Evolutionary conservation across 1,284 basidiomycete genomes (phyloP).

Genomic region (Puccinia triticina): DNA sequence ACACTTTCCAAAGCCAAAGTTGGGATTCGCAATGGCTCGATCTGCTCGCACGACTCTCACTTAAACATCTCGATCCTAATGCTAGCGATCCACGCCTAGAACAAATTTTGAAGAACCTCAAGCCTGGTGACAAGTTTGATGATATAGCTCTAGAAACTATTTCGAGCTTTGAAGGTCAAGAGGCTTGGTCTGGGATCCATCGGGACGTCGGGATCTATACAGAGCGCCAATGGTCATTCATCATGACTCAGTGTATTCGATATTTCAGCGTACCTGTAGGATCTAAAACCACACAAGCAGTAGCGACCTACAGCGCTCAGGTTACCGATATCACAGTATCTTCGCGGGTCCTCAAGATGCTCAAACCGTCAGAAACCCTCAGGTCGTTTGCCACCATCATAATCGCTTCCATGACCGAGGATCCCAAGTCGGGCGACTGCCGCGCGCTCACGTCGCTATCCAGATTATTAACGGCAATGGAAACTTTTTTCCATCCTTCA

Average conservation of each 20-base stretch:
- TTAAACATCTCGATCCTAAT: slow-evolving; percentile 73
- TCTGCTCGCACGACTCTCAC: slow-evolving; percentile 73
- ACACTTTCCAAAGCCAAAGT: slow-evolving; percentile 66
- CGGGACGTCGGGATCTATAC: slow-evolving; percentile 86
- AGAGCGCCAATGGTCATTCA: slow-evolving; percentile 77
- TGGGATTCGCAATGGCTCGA: slow-evolving; percentile 81
- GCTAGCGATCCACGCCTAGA: slow-evolving; percentile 64
- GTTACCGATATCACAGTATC: slow-evolving; percentile 66
- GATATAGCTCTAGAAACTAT: slow-evolving; percentile 62
- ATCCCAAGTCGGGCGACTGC: slow-evolving; percentile 65
- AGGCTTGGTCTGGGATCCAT: slow-evolving; percentile 61
- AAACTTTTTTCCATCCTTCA: slow-evolving; percentile 84
- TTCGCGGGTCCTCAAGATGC: slow-evolving; percentile 73
- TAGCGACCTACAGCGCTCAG: slow-evolving; percentile 63
- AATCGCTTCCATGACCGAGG: slow-evolving; percentile 86
- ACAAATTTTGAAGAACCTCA: slow-evolving; percentile 61
- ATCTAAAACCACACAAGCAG: slow-evolving; percentile 66
- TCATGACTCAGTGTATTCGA: slow-evolving; percentile 83
- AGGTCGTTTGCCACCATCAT: slow-evolving; percentile 80
- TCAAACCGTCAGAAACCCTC: slow-evolving; percentile 74
- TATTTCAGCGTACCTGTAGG: slow-evolving; percentile 69
- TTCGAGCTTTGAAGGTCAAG: slow-evolving; percentile 48
- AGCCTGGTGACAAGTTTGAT: slow-evolving; percentile 29
- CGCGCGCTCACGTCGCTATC: slow-evolving; percentile 82
- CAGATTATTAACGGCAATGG: slow-evolving; percentile 85